Base-by-base conservation (phyloP, 306 rosid species). In the Trichosanthes cucumerina region DNA sequence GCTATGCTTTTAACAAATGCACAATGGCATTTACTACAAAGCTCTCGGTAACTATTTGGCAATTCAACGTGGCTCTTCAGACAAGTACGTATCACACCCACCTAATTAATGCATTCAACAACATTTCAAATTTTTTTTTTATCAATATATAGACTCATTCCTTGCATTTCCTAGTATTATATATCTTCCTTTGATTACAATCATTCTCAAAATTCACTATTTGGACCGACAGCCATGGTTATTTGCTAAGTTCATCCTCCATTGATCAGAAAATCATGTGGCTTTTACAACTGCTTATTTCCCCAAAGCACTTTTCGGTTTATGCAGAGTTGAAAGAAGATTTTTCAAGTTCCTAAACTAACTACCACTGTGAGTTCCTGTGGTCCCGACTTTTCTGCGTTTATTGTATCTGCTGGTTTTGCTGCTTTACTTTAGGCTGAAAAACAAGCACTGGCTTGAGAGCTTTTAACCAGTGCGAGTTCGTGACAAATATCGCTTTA, bases 281-380 rank as follows among this genome's bases (percentile, higher is more conserved):
- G 78, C 66, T 26, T 46, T 80, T 41, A 39, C 78, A 43, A 3
- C 53, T 53, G 24, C 3, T 0, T 79, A 83, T 53, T 86, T 90
- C 65, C 90, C 90, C 2, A 83, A 83, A 81, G 91, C 60, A 82
- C 80, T 50, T 91, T n/a, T 90, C 87, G 3, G 85, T 89, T 33
- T 89, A 87, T 14, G 90, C 88, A 11, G 89, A 87, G 33, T 19
- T 59, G 59, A 70, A 84, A 59, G 69, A 85, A 85, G 84, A 39
- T 92, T 82, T 86, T 69, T 21, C 68, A 86, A 9, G 81, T 91
- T 56, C 91, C 93, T 1, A 44, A 83, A 75, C 28, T 79, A 85
- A 38, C 88, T 89, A 59, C 75, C 80, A 47, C 81, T 88, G 26
- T 47, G 62, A 73, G 62, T 73, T 49, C 44, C 57, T 46, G 39